Conservation (phyloP, 345 rosid genomes). For the Anacardium occidentale region DNA sequence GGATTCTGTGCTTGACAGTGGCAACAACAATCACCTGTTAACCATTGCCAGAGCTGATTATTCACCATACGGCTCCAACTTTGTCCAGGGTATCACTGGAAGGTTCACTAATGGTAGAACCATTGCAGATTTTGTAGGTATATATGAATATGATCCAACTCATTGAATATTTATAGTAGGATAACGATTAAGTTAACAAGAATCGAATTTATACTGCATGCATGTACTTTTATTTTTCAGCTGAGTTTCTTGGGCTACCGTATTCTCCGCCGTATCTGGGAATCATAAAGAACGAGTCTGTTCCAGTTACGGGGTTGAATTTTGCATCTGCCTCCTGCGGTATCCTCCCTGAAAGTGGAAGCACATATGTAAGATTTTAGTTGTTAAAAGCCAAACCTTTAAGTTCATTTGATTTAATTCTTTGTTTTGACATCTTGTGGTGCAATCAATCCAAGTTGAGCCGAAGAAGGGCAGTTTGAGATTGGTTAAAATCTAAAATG, state of each 20-base stretch:
- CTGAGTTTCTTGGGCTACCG: constrained; percentile 47
- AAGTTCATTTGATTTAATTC: no score
- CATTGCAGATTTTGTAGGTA: constrained; percentile 42
- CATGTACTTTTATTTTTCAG: constrained; percentile 17
- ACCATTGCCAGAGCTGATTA: constrained; percentile 39
- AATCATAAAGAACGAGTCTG: background rate
- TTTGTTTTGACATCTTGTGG: no score
- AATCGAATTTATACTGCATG: no score
- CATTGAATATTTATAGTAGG: no score
- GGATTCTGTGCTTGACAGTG: constrained; percentile 45
- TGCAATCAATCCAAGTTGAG: no score
- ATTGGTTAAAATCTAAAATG: no score
- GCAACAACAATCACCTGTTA: constrained; percentile 49
- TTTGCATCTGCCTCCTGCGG: constrained; percentile 52
- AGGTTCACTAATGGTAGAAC: constrained; percentile 55
- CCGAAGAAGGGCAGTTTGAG: no score
- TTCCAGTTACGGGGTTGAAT: constrained; percentile 36
- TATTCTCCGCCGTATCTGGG: constrained; percentile 41
- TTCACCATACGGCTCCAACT: constrained; percentile 40
- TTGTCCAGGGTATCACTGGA: constrained; percentile 35
- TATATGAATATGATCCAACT: background rate
- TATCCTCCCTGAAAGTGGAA: constrained; percentile 45
- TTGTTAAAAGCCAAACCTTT: no score
- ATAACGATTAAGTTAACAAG: no score
- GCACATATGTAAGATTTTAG: constrained; percentile 22